Conservation (phyloP, 139 green algal genomes). For the Tetraselmis striata region DNA sequence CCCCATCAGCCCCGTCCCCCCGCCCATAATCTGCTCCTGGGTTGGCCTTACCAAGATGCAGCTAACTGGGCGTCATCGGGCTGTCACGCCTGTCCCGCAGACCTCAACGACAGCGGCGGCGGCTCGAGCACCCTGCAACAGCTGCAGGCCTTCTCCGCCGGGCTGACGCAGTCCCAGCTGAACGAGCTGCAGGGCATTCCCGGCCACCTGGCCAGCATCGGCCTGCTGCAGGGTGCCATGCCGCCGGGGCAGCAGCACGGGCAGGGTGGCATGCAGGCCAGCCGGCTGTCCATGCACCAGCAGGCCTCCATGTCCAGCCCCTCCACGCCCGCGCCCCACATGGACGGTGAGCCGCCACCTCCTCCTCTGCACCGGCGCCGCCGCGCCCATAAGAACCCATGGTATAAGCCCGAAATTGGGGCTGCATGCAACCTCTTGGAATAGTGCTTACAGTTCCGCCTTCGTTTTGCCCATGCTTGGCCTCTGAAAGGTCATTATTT, state of each 20-base stretch:
- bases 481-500: too few species aligned
- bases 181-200: conserved; percentile 6
- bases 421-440: too few species aligned
- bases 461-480: too few species aligned
- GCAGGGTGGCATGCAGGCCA: not conserved
- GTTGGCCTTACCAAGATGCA: too few species aligned
- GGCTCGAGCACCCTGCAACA: not conserved
- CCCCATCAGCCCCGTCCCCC: too few species aligned
- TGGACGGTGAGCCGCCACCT: not conserved
- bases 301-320: not conserved
- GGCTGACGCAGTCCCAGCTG: not conserved
- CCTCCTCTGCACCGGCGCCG: not conserved
- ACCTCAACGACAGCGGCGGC: too few species aligned
- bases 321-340: not conserved
- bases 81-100: too few species aligned
- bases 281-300: not conserved
- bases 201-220: not conserved
- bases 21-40: too few species aligned
- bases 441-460: too few species aligned
- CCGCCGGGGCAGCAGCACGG: not conserved
- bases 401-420: too few species aligned
- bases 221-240: not conserved
- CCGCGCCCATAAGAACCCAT: too few species aligned
- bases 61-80: too few species aligned
- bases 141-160: not conserved